Conservation (phyloP, 805 yeast genomes). For the Limtongia smithiae region DNA sequence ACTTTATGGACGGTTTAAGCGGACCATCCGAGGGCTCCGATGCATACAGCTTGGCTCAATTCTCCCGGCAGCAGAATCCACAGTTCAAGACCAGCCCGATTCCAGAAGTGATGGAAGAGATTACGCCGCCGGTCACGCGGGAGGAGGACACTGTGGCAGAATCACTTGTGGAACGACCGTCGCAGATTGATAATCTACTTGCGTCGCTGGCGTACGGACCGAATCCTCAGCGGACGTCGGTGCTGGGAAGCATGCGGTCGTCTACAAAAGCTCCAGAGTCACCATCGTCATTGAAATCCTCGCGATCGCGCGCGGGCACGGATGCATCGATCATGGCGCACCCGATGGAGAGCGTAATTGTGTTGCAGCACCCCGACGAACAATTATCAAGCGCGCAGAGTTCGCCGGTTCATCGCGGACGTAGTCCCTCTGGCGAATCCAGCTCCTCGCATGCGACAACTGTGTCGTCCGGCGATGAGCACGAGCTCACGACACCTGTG, state of each 20-base stretch:
- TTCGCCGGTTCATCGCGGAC: slow-evolving; percentile 28
- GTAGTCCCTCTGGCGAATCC: slow-evolving; percentile 31
- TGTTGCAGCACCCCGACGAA: slow-evolving; percentile 15
- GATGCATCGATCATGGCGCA: neutral
- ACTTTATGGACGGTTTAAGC: slow-evolving; percentile 49
- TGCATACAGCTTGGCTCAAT: slow-evolving; percentile 38
- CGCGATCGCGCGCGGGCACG: too few species aligned
- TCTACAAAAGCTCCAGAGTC: too few species aligned
- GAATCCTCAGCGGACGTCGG: too few species aligned
- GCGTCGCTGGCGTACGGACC: slow-evolving; percentile 16
- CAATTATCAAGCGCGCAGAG: slow-evolving; percentile 24
- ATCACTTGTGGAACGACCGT: too few species aligned
- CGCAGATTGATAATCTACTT: neutral
- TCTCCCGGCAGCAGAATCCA: slow-evolving; percentile 30
- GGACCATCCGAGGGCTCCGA: slow-evolving; percentile 31
- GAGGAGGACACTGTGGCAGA: neutral
- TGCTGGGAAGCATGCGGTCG: too few species aligned
- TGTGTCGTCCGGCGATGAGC: slow-evolving; percentile 21
- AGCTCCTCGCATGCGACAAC: slow-evolving; percentile 31
- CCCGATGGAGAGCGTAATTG: neutral
- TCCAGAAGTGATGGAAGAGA: neutral
- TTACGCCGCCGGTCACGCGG: neutral
- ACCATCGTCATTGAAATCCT: too few species aligned
- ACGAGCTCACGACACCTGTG: slow-evolving; percentile 12
- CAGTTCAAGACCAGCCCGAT: slow-evolving; percentile 20